Evolutionary conservation across 2,329 filamentous ascomycete species (phyloP), one percentile per base, ranked within the genome.

Genomic region (Plenodomus tracheiphilus): DNA sequence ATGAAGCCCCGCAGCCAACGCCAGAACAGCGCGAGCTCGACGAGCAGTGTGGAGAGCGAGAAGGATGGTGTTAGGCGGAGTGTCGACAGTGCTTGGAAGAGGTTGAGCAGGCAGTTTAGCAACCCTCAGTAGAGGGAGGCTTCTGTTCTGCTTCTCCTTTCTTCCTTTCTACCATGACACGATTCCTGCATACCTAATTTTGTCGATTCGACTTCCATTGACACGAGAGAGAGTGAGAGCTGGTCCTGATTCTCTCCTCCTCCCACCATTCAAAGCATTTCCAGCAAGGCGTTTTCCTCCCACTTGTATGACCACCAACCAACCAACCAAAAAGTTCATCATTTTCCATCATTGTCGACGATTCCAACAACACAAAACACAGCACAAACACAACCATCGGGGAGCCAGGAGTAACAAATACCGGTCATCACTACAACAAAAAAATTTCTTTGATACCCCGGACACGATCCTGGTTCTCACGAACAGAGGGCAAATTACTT

Each of bases 181-280:
- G n/a, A n/a, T n/a, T n/a, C n/a, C n/a, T n/a, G n/a, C n/a, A n/a
- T n/a, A n/a, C n/a, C n/a, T n/a, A n/a, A n/a, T n/a, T n/a, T n/a
- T n/a, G n/a, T n/a, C n/a, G n/a, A n/a, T n/a, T n/a, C n/a, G n/a
- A n/a, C n/a, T n/a, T n/a, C n/a, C n/a, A n/a, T n/a, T n/a, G n/a
- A n/a, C 22, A 10, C 22, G 22, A 25, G 22, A 25, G n/a, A 19
- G 39, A 42, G 41, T 48, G 68, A 70, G 70, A 71, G 68, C 69
- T 72, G 69, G 66, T 72, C 62, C 68, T 69, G 68, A 72, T 62
- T 71, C 69, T 70, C 69, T 71, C 68, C 36, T 49, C 44, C 45
- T 43, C 37, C 20, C 37, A 36, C 36, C 28, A 25, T 28, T 43
- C 21, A 21, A 52, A 53, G 58, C 47, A 49, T 41, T 40, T 51